Conservation (phyloP, 805 yeast genomes). For the Starmerella bombicola region DNA sequence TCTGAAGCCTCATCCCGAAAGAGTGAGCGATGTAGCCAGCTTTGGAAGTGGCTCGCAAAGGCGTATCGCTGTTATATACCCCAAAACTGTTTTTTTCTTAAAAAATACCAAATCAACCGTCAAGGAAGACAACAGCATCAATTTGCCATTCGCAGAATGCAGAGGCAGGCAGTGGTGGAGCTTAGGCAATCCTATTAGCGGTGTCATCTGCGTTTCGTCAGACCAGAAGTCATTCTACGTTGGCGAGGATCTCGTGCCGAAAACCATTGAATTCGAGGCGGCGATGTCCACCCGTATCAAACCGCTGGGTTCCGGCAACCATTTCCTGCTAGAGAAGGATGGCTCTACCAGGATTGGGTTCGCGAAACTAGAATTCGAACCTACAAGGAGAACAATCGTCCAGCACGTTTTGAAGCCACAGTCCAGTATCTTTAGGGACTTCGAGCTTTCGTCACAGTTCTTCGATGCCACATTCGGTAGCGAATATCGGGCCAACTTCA, state of each 20-base stretch:
- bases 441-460: background rate
- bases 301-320: background rate
- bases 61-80: background rate
- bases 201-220: no score
- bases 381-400: background rate
- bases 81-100: background rate
- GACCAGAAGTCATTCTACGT: background rate
- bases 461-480: background rate
- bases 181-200: background rate
- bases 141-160: background rate
- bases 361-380: background rate
- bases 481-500: background rate
- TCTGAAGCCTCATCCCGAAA: background rate
- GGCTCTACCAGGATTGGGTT: background rate
- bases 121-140: background rate
- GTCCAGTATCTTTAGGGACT: background rate
- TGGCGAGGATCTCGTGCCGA: background rate
- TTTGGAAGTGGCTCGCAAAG: no score
- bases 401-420: background rate
- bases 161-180: background rate
- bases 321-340: background rate
- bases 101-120: background rate
- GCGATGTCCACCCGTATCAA: background rate
- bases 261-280: background rate
- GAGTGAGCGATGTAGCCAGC: background rate